Percentiles rank a stretch among this genome's conserved stretches.
These are phyloP conservation scores for Paramecium caudatum DNA, from an alignment of 73 alveolate species.

Conservation along the genomic window DNA sequence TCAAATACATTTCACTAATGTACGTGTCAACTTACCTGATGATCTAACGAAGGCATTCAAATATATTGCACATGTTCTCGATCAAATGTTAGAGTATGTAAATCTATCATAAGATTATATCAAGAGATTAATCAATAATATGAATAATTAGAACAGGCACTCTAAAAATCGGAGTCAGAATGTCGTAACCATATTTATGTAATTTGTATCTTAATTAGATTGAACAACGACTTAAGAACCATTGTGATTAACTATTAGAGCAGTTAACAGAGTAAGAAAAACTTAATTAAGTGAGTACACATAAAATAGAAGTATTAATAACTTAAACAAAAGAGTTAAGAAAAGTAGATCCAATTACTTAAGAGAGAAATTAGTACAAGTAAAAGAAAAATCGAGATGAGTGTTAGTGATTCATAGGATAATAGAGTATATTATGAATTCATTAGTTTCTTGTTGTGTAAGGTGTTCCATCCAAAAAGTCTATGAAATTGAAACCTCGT, in stretches of 20 bases:
- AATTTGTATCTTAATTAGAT: conserved; percentile 25
- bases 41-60: not conserved
- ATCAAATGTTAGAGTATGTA: not conserved
- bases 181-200: conserved; percentile 27
- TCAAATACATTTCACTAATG: not conserved
- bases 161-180: conserved; percentile 29
- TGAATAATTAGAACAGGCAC: conserved; percentile 3
- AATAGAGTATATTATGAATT: not conserved
- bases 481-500: not conserved
- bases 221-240: conserved; percentile 43
- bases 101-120: not conserved
- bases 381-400: not conserved
- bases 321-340: not conserved
- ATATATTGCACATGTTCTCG: not conserved
- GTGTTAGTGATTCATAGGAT: conserved; percentile 18
- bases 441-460: not conserved
- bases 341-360: not conserved
- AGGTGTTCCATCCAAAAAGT: not conserved
- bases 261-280: not conserved
- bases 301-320: not conserved
- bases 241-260: conserved; percentile 44
- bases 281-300: not conserved
- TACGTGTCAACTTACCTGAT: not conserved
- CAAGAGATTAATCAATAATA: conserved; percentile 1
- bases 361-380: not conserved